Base-by-base conservation (phyloP, 2,329 filamentous ascomycete genomes). In the Botrytis byssoidea region DNA sequence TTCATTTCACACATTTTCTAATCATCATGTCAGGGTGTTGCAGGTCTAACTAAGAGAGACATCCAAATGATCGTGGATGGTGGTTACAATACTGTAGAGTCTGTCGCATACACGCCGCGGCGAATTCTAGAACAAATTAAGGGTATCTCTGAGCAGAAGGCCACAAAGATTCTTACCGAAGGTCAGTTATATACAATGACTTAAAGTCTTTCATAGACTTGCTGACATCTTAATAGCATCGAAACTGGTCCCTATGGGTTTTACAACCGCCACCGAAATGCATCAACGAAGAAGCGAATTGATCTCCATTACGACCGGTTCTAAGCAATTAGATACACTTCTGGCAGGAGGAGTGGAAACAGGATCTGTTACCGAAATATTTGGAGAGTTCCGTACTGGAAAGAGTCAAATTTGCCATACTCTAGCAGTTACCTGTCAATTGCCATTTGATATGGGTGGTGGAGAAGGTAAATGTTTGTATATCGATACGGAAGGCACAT, bases 391-490 rank as follows among this genome's bases (percentile, higher is more conserved):
- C 81, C 89, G 96, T 79, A 99, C 96, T 0, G 97, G 96, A 83
- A 99, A 99, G 85, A 97, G 94, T 85, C 96, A 99, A 83, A 95
- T 99, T 74, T 99, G 96, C 80, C 97, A 99, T 82, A 99, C 96
- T 0, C 87, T 99, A n/a, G 96, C 97, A 0, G 96, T 99, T 44
- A 99, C 96, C 65, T 99, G 97, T 81, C 96, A 99, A 83, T 83
- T 99, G 61, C 96, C 96, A 1, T 98, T 99, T 81, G 96, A 99
- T 81, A 98, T 98, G 95, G 97, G 96, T 71, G 96, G 96, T 73
- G 96, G 97, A 44, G 96, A 99, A 84, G 96, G 96, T 65, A 99
- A 99, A 82, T 99, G 97, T 80, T 87, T 99, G 68, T 99, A 99
- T 81, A 99, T 99, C 77, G 96, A 99, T 80, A 99, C 96, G 0